These are phyloP conservation scores for Vitis hybrid DNA, from an alignment of 177 flowering plant genomes.

Conservation along the genomic window DNA sequence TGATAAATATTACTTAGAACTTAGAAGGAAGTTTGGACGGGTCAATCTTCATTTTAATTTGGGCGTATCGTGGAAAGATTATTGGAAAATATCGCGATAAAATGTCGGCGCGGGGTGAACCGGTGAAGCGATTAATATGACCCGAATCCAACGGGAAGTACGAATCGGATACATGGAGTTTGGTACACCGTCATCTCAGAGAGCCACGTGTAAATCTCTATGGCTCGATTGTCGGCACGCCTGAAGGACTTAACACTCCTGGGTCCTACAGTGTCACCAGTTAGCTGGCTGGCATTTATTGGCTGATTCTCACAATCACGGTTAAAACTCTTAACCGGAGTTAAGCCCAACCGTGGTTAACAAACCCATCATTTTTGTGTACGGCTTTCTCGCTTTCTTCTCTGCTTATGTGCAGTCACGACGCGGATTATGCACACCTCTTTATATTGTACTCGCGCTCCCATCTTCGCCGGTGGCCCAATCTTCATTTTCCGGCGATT, in stretches of 20 bases:
- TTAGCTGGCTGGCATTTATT: slow-evolving; percentile 34
- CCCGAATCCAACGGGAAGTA: neutral
- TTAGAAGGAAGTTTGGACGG: too few relatives aligned
- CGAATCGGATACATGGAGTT: neutral
- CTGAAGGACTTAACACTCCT: neutral
- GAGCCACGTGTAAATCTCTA: neutral
- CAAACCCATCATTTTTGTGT: slow-evolving; percentile 3
- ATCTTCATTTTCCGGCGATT: neutral
- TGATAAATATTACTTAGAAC: too few relatives aligned
- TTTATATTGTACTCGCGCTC: neutral
- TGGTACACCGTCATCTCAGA: neutral
- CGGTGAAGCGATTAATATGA: neutral
- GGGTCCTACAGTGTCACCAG: slow-evolving; percentile 9
- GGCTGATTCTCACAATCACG: slow-evolving; percentile 5
- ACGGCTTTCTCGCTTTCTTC: slow-evolving; percentile 4
- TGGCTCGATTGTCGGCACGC: slow-evolving; percentile 14
- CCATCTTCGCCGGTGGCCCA: neutral
- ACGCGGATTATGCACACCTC: neutral
- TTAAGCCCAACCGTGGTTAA: too few relatives aligned
- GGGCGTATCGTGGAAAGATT: neutral
- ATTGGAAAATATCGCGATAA: slow-evolving; percentile 27
- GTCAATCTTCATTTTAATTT: neutral
- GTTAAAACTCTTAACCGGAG: neutral
- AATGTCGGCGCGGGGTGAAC: slow-evolving; percentile 35
- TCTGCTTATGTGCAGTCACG: neutral